phyloP scores from a whole-genome alignment of 2,329 filamentous ascomycete genomes.

The Thielaviopsis euricoi region DNA sequence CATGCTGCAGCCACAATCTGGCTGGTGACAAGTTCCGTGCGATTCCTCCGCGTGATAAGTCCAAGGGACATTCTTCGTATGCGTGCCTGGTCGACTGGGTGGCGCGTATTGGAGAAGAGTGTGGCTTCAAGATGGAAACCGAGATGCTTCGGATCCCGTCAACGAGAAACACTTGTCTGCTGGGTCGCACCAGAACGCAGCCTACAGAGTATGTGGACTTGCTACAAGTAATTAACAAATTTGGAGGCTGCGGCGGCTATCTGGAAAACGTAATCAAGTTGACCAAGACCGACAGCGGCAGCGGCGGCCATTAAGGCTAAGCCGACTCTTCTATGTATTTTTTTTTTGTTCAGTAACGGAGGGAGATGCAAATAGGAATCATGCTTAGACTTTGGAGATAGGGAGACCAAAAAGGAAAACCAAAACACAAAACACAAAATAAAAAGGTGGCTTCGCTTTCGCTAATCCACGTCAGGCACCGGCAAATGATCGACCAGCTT shows the following conservation, averaged over 20 bases:
- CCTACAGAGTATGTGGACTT: slow-evolving; percentile 22
- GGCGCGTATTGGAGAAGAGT: slow-evolving; percentile 47
- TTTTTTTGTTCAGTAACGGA: neutral
- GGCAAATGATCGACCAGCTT: slow-evolving; percentile 63
- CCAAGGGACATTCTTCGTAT: slow-evolving; percentile 45
- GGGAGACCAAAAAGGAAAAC: neutral
- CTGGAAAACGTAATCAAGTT: slow-evolving; percentile 44
- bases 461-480: slow-evolving; percentile 44
- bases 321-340: neutral
- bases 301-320: neutral
- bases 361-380: too few species aligned
- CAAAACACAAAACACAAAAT: neutral
- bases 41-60: slow-evolving; percentile 32
- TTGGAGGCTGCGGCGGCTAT: slow-evolving; percentile 41
- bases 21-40: slow-evolving; percentile 60
- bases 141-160: slow-evolving; percentile 85
- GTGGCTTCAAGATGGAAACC: slow-evolving; percentile 62
- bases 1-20: slow-evolving; percentile 84
- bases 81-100: slow-evolving; percentile 72
- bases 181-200: slow-evolving; percentile 41
- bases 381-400: too few species aligned
- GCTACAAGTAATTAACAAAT: slow-evolving; percentile 27
- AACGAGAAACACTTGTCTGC: slow-evolving; percentile 68
- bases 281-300: slow-evolving; percentile 26
- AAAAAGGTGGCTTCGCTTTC: neutral